phyloP scores from a whole-genome alignment of 306 rosid species.

The Bauhinia variegata region DNA sequence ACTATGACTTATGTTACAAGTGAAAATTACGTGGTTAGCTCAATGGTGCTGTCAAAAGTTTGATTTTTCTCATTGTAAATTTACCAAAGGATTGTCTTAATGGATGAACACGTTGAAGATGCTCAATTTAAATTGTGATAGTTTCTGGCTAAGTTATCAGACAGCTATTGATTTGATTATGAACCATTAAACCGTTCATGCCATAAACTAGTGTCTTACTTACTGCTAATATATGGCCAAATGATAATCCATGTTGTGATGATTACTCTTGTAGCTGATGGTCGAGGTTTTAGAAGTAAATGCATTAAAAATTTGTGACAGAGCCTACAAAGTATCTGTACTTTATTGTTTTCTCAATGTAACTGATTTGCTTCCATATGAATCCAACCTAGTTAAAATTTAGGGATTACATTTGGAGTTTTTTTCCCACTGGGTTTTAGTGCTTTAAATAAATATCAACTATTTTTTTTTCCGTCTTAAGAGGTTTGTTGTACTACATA shows the following conservation, averaged over 20 bases:
- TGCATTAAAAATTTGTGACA: too few species aligned
- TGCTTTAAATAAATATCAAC: too few species aligned
- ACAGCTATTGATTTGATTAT: background rate
- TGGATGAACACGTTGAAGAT: background rate
- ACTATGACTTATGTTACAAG: background rate
- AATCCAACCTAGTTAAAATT: too few species aligned
- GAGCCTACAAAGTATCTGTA: too few species aligned
- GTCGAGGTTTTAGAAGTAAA: too few species aligned
- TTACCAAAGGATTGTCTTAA: background rate
- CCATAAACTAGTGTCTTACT: background rate
- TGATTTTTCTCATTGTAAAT: background rate
- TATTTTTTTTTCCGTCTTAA: background rate
- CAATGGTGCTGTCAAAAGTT: conserved; percentile 3
- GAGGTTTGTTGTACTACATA: background rate
- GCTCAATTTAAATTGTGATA: background rate
- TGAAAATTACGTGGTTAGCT: background rate
- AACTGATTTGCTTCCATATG: too few species aligned
- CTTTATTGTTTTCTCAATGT: too few species aligned
- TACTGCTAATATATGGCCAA: background rate
- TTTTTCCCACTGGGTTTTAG: too few species aligned
- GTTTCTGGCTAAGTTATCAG: conserved; percentile 7
- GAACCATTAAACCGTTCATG: background rate
- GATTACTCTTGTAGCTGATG: too few species aligned
- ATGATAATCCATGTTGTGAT: conserved; percentile 14
- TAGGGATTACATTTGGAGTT: too few species aligned